phyloP scores from a whole-genome alignment of 1,284 basidiomycete genomes.

The Exobasidium rhododendri region DNA sequence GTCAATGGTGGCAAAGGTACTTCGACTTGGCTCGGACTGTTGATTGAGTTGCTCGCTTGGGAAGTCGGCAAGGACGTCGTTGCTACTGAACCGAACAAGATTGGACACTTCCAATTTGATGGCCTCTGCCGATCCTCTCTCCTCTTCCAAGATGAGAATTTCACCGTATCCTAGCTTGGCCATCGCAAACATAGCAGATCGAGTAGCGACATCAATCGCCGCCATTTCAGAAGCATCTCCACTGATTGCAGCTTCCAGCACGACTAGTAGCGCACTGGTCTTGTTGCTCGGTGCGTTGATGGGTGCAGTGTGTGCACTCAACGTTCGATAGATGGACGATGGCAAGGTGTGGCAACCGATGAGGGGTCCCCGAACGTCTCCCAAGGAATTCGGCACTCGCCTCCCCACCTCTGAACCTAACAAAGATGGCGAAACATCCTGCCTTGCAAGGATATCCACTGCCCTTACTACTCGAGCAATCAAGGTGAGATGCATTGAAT shows the following conservation, averaged over 20 bases:
- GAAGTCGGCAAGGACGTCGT: neutral
- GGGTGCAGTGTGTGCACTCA: conserved; percentile 10
- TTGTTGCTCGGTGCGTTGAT: conserved; percentile 19
- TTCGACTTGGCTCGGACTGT: neutral
- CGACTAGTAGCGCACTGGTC: conserved; percentile 15
- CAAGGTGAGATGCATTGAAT: conserved; percentile 1
- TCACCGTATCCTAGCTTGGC: conserved; percentile 16
- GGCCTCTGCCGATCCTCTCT: neutral
- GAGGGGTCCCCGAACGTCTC: conserved; percentile 4
- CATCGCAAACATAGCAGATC: conserved; percentile 14
- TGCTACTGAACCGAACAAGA: neutral
- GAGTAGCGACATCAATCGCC: conserved; percentile 11
- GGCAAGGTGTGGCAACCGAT: conserved; percentile 20
- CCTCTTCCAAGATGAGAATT: conserved; percentile 8
- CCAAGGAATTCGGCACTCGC: conserved; percentile 6
- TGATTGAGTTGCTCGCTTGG: neutral
- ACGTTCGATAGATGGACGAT: conserved; percentile 10
- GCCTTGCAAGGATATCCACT: conserved; percentile 15
- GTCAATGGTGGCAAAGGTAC: neutral
- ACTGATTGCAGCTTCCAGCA: conserved; percentile 1
- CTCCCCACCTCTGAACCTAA: neutral
- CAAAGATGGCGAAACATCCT: conserved; percentile 4
- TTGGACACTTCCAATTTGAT: neutral
- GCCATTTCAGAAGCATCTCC: neutral
- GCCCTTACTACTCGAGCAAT: conserved; percentile 16